phyloP scores from a whole-genome alignment of 164 flowering plant species.

The Aristolochia fimbriata region DNA sequence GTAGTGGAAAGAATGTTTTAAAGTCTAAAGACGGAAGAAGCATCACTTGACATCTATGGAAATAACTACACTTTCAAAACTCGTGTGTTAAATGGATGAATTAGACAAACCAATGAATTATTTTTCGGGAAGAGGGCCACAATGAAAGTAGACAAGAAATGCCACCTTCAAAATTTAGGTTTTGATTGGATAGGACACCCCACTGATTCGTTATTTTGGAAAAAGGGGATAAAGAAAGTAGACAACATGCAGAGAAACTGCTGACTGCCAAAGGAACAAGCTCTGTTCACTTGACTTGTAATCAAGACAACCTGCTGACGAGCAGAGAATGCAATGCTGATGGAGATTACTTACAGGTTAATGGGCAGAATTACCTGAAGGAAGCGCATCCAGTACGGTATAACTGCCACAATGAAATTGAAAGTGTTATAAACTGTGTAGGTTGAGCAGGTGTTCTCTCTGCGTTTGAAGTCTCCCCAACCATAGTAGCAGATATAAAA shows the following conservation, averaged over 20 bases:
- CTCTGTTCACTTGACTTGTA: too few species aligned
- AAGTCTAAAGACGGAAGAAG: too few species aligned
- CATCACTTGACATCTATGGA: too few species aligned
- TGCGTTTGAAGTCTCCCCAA: conserved; percentile 43
- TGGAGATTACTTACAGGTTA: neutral
- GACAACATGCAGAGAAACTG: too few species aligned
- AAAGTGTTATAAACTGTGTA: conserved; percentile 22
- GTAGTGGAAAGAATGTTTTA: too few species aligned
- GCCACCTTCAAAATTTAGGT: too few species aligned
- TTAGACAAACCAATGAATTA: too few species aligned
- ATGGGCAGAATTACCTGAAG: conserved; percentile 16
- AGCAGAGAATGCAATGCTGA: neutral
- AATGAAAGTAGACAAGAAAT: neutral
- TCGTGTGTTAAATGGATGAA: neutral
- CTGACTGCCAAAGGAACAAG: too few species aligned
- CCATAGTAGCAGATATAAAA: conserved; percentile 74
- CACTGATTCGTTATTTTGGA: neutral
- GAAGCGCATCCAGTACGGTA: conserved; percentile 23
- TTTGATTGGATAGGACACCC: too few species aligned
- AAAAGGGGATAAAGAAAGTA: neutral
- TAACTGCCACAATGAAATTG: conserved; percentile 20
- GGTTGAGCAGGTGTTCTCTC: conserved; percentile 27
- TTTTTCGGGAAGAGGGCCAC: neutral
- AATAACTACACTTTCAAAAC: neutral
- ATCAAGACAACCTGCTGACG: neutral